Base-by-base conservation (phyloP, 164 flowering plant genomes). In the Chimonanthus praecox region DNA sequence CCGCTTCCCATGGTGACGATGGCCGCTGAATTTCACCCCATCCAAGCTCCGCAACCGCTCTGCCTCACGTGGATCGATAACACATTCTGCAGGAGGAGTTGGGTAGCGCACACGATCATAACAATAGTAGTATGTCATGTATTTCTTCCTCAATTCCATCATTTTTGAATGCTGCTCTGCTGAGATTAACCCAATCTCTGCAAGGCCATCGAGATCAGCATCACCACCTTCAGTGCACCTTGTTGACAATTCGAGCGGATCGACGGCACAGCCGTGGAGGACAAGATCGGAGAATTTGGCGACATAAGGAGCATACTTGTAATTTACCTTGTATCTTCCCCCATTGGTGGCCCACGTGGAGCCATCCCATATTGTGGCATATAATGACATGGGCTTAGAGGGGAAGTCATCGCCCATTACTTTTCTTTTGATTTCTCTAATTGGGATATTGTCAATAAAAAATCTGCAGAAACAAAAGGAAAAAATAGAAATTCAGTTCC, bases 321-420 rank as follows among this genome's bases (percentile, higher is more conserved):
- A 91, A 71, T 90, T 74, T 21, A 88, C 94, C 61, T 87, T 90
- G 78, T 82, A 83, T 48, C 83, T 85, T 60, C 98, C 97, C 0
- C 98, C 98, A 2, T 79, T 51, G 0, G 97, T 92, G 13, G 98
- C 98, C 98, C 98, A 94, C n/a, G 73, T 77, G 3, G 97, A 92
- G 1, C 92, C 98, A 21, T 94, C 97, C 98, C 98, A 94, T 16
- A 94, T 94, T 45, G 98, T 94, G 49, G 98, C 94, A 77, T 92
- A 94, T 1, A 94, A 50, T 0, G 91, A 71, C 97, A 94, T 94
- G 0, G 98, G 97, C 82, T 92, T 94, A 4, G 94, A 80, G 8
- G 98, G 99, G 83, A 77, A 94, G 75, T 95, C 99, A 0, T 80
- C 84, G 0, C 92, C 90, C 96, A 95, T 95, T 45, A 69, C 96